Evolutionary conservation across 2,329 filamentous ascomycete species (phyloP).

Genomic region (Aureobasidium lini): DNA sequence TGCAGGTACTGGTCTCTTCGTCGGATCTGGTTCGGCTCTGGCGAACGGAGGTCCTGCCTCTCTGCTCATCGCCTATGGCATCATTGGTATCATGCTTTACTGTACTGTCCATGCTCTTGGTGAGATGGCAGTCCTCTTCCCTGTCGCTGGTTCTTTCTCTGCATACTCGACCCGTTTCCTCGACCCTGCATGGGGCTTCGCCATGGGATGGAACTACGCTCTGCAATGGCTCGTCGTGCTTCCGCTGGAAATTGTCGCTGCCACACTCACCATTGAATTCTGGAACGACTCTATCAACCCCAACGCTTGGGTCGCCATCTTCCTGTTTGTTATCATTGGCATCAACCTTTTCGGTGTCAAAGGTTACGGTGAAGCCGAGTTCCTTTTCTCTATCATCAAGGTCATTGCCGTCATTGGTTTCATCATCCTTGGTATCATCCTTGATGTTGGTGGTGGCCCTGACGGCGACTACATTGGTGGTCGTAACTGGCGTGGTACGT

Average conservation of each 20-base stretch:
- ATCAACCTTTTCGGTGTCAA: conserved; percentile 88
- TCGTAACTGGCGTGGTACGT: conserved; percentile 37
- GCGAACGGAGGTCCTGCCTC: conserved; percentile 69
- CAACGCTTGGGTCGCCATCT: conserved; percentile 75
- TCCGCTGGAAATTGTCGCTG: conserved; percentile 80
- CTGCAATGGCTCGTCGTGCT: conserved; percentile 80
- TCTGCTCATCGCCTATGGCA: conserved; percentile 60
- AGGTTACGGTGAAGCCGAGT: conserved; percentile 85
- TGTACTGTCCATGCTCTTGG: conserved; percentile 87
- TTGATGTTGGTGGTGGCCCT: conserved; percentile 71
- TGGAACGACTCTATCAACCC: conserved; percentile 58
- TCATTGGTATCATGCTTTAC: conserved; percentile 83
- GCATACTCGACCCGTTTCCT: conserved; percentile 87
- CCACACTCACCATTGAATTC: conserved; percentile 74
- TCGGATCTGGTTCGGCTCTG: conserved; percentile 50
- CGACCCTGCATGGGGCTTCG: conserved; percentile 64
- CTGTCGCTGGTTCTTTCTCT: conserved; percentile 85
- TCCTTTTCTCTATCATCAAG: conserved; percentile 80
- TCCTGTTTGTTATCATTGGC: conserved; percentile 63
- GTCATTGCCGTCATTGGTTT: conserved; percentile 80
- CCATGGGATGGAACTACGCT: conserved; percentile 54
- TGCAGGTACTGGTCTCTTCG: conserved; percentile 73
- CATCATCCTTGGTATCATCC: conserved; percentile 77
- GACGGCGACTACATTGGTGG: conserved; percentile 72
- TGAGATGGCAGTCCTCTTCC: conserved; percentile 82